A percentile compares a stretch with the other conserved stretches of the same genome.
Conservation (phyloP, 1,284 basidiomycete genomes). For the Heterobasidion parviporum region DNA sequence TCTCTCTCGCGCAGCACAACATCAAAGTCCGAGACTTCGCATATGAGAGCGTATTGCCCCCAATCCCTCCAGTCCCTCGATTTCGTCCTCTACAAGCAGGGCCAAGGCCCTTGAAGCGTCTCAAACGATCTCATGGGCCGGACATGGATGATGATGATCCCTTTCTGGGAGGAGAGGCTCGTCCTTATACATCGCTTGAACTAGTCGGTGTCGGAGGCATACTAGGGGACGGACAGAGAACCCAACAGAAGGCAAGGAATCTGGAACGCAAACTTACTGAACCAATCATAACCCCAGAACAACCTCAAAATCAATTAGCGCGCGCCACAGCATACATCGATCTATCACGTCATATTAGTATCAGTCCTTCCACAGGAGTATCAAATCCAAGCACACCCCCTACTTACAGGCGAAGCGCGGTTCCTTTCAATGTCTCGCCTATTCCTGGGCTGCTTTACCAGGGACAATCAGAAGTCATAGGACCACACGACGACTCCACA, state of each 20-base stretch:
- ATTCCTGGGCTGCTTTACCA: no score
- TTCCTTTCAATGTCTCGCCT: neutral
- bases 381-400: neutral
- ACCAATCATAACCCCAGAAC: slow-evolving; percentile 7
- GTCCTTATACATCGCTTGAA: neutral
- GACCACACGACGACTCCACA: neutral
- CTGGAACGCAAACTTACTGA: slow-evolving; percentile 32
- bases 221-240: slow-evolving; percentile 11
- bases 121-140: slow-evolving; percentile 14
- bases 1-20: slow-evolving; percentile 31
- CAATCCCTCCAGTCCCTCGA: slow-evolving; percentile 39
- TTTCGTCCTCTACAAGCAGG: slow-evolving; percentile 38
- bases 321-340: slow-evolving; percentile 8
- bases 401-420: neutral
- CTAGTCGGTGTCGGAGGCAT: neutral
- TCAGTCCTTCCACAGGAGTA: neutral
- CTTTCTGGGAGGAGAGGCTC: slow-evolving; percentile 1
- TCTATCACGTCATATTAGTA: slow-evolving; percentile 2
- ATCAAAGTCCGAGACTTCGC: slow-evolving; percentile 70
- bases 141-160: slow-evolving; percentile 20
- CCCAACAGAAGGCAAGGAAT: slow-evolving; percentile 17
- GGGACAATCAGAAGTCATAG: no score
- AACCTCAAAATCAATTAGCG: neutral
- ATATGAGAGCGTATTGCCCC: slow-evolving; percentile 55
- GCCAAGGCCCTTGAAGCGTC: slow-evolving; percentile 29